Base-by-base conservation (phyloP, 1,284 basidiomycete genomes). In the Pisolithus thermaeus region DNA sequence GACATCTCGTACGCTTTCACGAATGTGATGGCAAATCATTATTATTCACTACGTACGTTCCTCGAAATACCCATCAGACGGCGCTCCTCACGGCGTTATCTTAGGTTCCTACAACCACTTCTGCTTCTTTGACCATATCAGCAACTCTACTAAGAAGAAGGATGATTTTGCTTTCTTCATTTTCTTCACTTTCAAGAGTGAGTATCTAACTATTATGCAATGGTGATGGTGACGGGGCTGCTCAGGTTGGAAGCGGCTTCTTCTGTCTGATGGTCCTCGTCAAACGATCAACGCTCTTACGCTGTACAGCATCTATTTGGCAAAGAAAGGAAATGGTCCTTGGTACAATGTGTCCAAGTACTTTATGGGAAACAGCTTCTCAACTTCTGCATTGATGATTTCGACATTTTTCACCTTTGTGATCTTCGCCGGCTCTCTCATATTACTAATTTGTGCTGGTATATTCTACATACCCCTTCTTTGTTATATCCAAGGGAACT, bases 161-260 rank as follows among this genome's bases (percentile, higher is more conserved):
- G 96, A 99, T 69, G 92, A 97, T 64, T 92, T 98, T 70, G 93
- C 95, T 46, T 98, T 99, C 79, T 99, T 97, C 71, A 84, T 98
- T 68, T 99, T 98, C 81, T 99, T 99, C 74, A 90, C 90, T 1
- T 99, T 99, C 82, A 99, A 99, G 76, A 93, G 93, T 90, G 53
- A 48, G 83, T 74, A 7, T 7, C 7, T 40, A 46, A 22, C 18
- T 25, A 28, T 39, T 49, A 41, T 48, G 46, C 32, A 30, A 43
- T 37, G 56, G 51, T 52, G 58, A 39, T 28, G 43, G 52, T 60
- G 37, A 52, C 53, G 12, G 27, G 42, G 30, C 28, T 37, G 59
- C 20, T 36, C 43, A 95, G 92, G 88, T 68, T 99, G 96, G 96
- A 99, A 98, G 72, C 87, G 92, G 18, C 71, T 97, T 7, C 72